A percentile compares a stretch with the other conserved stretches of the same genome.
These are phyloP conservation scores for Ogataea nitratoaversa DNA, from an alignment of 805 yeast species.

Conservation along the genomic window DNA sequence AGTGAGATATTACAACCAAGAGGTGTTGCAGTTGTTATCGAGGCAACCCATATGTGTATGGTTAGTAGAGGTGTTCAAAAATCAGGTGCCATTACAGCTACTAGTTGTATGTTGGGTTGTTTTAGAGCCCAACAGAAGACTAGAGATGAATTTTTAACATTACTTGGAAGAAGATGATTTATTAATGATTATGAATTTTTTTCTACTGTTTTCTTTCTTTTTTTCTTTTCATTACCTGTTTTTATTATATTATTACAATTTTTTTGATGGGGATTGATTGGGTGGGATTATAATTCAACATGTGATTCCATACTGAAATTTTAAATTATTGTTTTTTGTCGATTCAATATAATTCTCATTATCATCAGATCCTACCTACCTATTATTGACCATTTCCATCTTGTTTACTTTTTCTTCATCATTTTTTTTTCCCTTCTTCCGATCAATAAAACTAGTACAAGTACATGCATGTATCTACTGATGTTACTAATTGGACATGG, in stretches of 20 bases:
- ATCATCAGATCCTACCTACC: too few relatives aligned
- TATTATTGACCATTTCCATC: too few relatives aligned
- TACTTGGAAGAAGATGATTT: conserved; percentile 56
- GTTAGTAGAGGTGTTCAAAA: conserved; percentile 97
- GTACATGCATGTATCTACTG: too few relatives aligned
- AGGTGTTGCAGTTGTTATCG: conserved; percentile 98
- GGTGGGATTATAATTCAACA: too few relatives aligned
- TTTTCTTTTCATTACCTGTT: not conserved
- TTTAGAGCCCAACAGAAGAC: conserved; percentile 93
- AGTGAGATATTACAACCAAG: conserved; percentile 87
- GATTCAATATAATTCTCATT: too few relatives aligned
- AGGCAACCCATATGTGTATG: conserved; percentile 99
- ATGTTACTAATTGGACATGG: too few relatives aligned
- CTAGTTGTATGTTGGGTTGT: conserved; percentile 96
- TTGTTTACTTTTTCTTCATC: too few relatives aligned
- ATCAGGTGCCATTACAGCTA: conserved; percentile 87
- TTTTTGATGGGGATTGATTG: too few relatives aligned
- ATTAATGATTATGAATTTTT: not conserved
- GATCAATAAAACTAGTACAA: too few relatives aligned
- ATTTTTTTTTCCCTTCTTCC: too few relatives aligned
- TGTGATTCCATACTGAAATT: too few relatives aligned
- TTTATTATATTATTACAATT: not conserved
- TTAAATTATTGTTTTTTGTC: too few relatives aligned
- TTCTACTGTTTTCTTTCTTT: not conserved
- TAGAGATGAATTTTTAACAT: conserved; percentile 88